Evolutionary conservation across 768 basidiomycete species (phyloP).

Genomic region (Termitomyces sp.): DNA sequence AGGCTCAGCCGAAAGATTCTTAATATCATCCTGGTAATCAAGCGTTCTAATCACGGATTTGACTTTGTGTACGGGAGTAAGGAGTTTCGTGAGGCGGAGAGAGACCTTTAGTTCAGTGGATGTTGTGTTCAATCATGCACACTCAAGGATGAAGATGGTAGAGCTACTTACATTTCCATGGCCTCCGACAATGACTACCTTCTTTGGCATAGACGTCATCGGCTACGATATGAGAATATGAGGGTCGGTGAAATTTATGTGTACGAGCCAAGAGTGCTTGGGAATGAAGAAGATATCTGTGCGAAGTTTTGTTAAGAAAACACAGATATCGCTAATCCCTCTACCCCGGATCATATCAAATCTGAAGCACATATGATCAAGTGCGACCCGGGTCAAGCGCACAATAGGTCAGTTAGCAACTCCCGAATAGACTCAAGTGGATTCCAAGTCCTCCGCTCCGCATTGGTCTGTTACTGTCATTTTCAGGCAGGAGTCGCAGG

Average conservation of each 20-base stretch:
- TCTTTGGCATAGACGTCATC: slow-evolving; percentile 24
- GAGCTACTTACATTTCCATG: slow-evolving; percentile 38
- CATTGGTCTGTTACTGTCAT: no score
- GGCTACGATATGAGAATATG: not conserved
- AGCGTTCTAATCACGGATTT: slow-evolving; percentile 50
- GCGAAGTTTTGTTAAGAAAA: not conserved
- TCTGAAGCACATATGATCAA: not conserved
- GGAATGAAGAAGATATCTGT: not conserved
- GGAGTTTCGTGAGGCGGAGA: slow-evolving; percentile 43
- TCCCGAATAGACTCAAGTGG: no score
- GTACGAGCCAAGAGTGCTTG: not conserved
- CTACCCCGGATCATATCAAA: not conserved
- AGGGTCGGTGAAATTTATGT: not conserved
- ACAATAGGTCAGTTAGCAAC: no score
- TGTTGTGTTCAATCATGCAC: not conserved
- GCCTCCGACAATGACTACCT: slow-evolving; percentile 46
- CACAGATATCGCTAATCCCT: not conserved
- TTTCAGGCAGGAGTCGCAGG: no score
- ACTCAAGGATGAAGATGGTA: not conserved
- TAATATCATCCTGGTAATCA: slow-evolving; percentile 43
- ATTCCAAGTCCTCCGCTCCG: no score
- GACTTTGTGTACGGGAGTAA: slow-evolving; percentile 37
- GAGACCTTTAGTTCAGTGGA: slow-evolving; percentile 26
- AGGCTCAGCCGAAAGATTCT: slow-evolving; percentile 34
- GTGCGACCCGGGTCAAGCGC: no score